A percentile compares a stretch with the other conserved stretches of the same genome.
Evolutionary conservation across 495 filamentous ascomycete species (phyloP).

Genomic region (Daldinia loculata): DNA sequence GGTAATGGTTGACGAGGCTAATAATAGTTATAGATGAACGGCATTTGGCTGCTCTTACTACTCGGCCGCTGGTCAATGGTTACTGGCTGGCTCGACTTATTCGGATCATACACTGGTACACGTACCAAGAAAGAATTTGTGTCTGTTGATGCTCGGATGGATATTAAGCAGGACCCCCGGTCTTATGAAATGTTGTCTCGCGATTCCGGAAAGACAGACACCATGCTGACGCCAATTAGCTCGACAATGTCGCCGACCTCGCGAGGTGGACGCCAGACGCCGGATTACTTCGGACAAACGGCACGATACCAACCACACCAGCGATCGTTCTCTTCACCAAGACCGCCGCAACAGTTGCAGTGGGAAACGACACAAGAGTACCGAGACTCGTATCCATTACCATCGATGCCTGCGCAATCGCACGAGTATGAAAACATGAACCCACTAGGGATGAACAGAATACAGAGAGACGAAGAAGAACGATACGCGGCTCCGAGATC

Average conservation of each 20-base stretch:
- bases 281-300: slow-evolving; percentile 59
- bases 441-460: slow-evolving; percentile 58
- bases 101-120: slow-evolving; percentile 54
- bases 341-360: slow-evolving; percentile 49
- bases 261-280: slow-evolving; percentile 53
- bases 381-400: slow-evolving; percentile 29
- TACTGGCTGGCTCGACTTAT: slow-evolving; percentile 78
- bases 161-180: slow-evolving; percentile 68
- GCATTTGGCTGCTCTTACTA: slow-evolving; percentile 83
- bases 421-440: slow-evolving; percentile 50
- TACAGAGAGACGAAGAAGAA: slow-evolving; percentile 47
- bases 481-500: slow-evolving; percentile 31
- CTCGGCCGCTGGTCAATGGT: slow-evolving; percentile 85
- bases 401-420: slow-evolving; percentile 32
- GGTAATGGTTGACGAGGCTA: slow-evolving; percentile 5
- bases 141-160: slow-evolving; percentile 77
- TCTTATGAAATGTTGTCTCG: slow-evolving; percentile 84
- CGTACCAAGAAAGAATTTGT: slow-evolving; percentile 77
- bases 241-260: slow-evolving; percentile 50
- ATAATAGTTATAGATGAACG: slow-evolving; percentile 67
- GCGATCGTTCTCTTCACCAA: slow-evolving; percentile 59
- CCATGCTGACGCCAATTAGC: slow-evolving; percentile 57
- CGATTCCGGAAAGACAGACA: slow-evolving; percentile 58
- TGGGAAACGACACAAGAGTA: slow-evolving; percentile 54
- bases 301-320: slow-evolving; percentile 56